phyloP scores from a whole-genome alignment of 2,329 filamentous ascomycete species.

The Colletotrichum endophyticum region DNA sequence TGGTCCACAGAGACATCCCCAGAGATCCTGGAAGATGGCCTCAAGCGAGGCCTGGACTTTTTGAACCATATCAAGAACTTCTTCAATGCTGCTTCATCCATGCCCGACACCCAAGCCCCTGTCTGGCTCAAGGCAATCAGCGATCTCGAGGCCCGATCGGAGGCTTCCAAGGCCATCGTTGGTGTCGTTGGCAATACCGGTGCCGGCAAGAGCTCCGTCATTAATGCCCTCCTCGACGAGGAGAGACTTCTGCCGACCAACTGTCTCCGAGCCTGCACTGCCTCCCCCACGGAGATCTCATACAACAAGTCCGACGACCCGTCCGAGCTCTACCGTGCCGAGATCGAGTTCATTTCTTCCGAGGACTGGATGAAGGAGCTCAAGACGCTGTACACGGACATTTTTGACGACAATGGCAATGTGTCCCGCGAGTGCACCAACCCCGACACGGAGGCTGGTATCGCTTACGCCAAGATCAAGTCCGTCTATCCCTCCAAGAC shows the following conservation, averaged over 20 bases:
- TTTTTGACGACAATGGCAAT: constrained; percentile 45
- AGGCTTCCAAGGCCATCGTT: constrained; percentile 45
- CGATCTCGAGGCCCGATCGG: constrained; percentile 28
- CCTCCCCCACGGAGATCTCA: constrained; percentile 64
- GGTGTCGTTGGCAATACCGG: constrained; percentile 68
- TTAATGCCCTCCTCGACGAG: constrained; percentile 68
- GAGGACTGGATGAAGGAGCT: constrained; percentile 61
- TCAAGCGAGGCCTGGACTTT: not conserved
- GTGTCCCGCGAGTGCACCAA: constrained; percentile 40
- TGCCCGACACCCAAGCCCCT: not conserved
- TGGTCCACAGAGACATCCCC: not conserved
- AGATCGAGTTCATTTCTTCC: constrained; percentile 62
- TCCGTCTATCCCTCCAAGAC: constrained; percentile 46
- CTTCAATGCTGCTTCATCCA: not conserved
- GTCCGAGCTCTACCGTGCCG: constrained; percentile 49
- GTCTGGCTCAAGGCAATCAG: constrained; percentile 8
- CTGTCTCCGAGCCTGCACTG: constrained; percentile 67
- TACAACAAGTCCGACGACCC: constrained; percentile 55
- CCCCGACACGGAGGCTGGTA: constrained; percentile 46
- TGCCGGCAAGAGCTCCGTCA: constrained; percentile 66
- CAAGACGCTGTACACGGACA: constrained; percentile 49
- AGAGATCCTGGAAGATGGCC: not conserved
- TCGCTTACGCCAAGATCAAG: constrained; percentile 48
- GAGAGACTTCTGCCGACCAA: constrained; percentile 51
- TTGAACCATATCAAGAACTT: not conserved